Evolutionary conservation across 2,329 filamentous ascomycete genomes (phyloP).

Genomic region (Amauroascus verrucosus): DNA sequence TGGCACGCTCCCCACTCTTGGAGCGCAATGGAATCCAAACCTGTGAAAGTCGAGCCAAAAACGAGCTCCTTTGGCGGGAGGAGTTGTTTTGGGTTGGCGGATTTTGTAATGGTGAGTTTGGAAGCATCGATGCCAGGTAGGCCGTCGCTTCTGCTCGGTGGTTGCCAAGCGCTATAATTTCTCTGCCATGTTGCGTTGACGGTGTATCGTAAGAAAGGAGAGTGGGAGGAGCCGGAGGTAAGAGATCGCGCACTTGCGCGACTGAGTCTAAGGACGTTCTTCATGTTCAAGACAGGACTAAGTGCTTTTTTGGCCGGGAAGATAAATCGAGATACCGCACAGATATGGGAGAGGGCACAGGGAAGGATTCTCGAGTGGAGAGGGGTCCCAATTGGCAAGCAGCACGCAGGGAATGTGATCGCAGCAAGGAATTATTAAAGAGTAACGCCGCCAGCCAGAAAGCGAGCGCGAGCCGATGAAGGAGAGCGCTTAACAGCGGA

Average conservation of each 20-base stretch:
- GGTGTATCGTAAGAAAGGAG: conserved; percentile 5
- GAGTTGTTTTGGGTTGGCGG: conserved; percentile 62
- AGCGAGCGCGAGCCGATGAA: neutral
- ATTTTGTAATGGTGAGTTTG: conserved; percentile 64
- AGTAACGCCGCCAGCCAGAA: neutral
- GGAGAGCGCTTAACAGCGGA: conserved; percentile 11
- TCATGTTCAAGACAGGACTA: neutral
- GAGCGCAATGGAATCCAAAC: conserved; percentile 37
- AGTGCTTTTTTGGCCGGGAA: neutral
- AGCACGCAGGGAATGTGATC: neutral
- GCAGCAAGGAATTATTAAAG: neutral
- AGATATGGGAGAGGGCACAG: neutral
- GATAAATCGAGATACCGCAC: neutral
- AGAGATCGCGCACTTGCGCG: conserved; percentile 6
- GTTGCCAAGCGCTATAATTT: conserved; percentile 35
- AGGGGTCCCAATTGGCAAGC: neutral
- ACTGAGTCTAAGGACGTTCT: conserved; percentile 2
- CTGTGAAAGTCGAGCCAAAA: conserved; percentile 85
- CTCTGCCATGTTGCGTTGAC: conserved; percentile 29
- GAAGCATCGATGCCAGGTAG: conserved; percentile 64
- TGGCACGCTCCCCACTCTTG: neutral
- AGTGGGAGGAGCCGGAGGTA: neutral
- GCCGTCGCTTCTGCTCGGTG: conserved; percentile 23
- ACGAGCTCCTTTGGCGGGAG: conserved; percentile 69
- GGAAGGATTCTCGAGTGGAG: conserved; percentile 1